Evolutionary conservation across 805 yeast genomes (phyloP).

Genomic region (Lipomyces chichibuensis): DNA sequence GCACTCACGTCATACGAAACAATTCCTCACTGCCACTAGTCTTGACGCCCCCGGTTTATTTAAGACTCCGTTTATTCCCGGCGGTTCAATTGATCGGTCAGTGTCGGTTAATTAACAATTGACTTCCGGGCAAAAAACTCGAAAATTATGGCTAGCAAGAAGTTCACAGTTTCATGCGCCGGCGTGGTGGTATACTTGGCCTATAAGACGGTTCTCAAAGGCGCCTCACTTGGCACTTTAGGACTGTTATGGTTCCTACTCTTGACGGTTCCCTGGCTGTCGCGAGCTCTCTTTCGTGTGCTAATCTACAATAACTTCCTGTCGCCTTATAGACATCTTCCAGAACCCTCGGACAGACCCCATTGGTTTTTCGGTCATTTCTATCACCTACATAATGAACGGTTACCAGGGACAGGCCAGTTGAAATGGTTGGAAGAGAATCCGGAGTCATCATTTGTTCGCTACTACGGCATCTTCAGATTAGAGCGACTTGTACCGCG

Average conservation of each 20-base stretch:
- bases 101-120: background rate
- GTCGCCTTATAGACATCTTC: constrained; percentile 23
- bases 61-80: background rate
- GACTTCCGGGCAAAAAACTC: background rate
- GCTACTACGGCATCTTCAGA: constrained; percentile 20
- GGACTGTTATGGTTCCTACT: constrained; percentile 11
- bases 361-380: constrained; percentile 30
- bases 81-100: background rate
- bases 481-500: constrained; percentile 12
- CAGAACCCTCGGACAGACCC: constrained; percentile 12
- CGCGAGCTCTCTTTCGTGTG: constrained; percentile 6
- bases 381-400: background rate
- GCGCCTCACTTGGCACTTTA: constrained; percentile 12
- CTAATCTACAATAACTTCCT: constrained; percentile 19
- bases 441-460: constrained; percentile 19
- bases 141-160: constrained; percentile 10
- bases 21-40: background rate
- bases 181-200: constrained; percentile 20
- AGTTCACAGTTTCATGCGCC: constrained; percentile 19
- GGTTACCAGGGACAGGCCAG: constrained; percentile 13
- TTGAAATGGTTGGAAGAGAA: constrained; percentile 18
- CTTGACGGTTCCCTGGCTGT: background rate
- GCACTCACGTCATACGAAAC: background rate
- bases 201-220: constrained; percentile 7
- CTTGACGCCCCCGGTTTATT: background rate